phyloP scores from a whole-genome alignment of 176 grass and related monocot species.

The Areca catechu region DNA sequence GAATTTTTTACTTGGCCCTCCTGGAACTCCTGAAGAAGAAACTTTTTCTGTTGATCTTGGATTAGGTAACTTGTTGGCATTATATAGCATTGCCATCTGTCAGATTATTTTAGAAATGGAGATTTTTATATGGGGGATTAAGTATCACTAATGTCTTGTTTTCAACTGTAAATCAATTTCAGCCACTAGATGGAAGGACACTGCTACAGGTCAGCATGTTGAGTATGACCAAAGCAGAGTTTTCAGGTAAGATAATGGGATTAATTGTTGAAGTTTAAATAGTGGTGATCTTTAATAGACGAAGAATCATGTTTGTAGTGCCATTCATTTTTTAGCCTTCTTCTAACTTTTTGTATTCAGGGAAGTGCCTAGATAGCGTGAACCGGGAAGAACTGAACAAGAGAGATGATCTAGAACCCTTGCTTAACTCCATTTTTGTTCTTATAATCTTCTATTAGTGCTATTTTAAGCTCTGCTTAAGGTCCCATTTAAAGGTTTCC shows the following conservation, averaged over 20 bases:
- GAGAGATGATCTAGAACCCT: too few relatives aligned
- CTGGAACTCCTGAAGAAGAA: constrained; percentile 10
- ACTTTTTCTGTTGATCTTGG: constrained; percentile 13
- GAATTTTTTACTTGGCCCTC: constrained; percentile 6
- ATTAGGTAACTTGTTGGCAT: background rate
- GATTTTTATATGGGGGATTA: background rate
- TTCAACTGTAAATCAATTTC: background rate
- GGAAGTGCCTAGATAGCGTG: too few relatives aligned
- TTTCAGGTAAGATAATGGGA: background rate
- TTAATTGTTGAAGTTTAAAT: background rate
- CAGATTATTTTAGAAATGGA: background rate
- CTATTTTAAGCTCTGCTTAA: too few relatives aligned
- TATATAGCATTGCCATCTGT: background rate
- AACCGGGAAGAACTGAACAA: too few relatives aligned
- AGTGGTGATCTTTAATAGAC: too few relatives aligned
- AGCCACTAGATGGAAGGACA: constrained; percentile 4
- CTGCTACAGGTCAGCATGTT: background rate
- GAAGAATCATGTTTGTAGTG: background rate
- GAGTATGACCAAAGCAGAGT: constrained; percentile 4
- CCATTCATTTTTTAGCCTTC: background rate
- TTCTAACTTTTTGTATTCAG: too few relatives aligned
- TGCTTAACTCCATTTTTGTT: too few relatives aligned
- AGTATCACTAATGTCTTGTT: background rate
- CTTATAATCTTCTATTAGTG: too few relatives aligned
- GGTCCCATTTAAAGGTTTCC: too few relatives aligned